Evolutionary conservation across 1,284 basidiomycete species (phyloP), one percentile per base, ranked within the genome.

Genomic region (Polyporus tsugae): DNA sequence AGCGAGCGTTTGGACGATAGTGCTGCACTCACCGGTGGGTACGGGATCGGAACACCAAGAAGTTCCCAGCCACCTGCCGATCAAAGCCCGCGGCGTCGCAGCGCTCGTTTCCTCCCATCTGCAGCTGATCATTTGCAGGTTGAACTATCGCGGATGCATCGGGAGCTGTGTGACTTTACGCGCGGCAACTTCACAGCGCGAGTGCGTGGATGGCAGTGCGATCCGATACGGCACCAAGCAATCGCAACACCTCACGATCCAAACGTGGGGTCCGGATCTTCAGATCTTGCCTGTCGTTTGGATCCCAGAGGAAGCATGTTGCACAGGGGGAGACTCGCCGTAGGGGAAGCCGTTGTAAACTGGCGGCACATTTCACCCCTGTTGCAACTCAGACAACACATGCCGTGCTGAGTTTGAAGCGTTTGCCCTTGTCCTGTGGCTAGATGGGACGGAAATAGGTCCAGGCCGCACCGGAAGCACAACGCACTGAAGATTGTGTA

Each of bases 61-160:
- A 25, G 46, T 55, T 65, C 49, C 64, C 49, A 49, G 52, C 59
- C 46, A 65, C 63, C 65, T 58, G 63, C 67, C 53, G 63, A 63
- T 63, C 61, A 60, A 60, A 44, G 52, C 19, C 64, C 64, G 70
- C 67, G 68, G 67, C 46, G 41, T 68, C 62, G 62, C 66, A 61
- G 64, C 66, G 63, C 64, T 59, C 39, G 53, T 41, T 60, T 35
- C 57, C 58, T 52, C 46, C 22, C 22, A 52, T 52, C 41, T 57
- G 39, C 53, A 44, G 38, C n/a, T 36, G 53, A 72, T 63, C 62
- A 42, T 60, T 63, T 55, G 29, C 53, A 61, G 36, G 46, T 39
- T 46, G 61, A 69, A 69, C 63, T 63, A 66, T 72, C 70, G 70
- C 70, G 70, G 70, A 70, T 64, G 68, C 60, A 55, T 63, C 66